A percentile compares a stretch with the other conserved stretches of the same genome.
Evolutionary conservation across 1,284 basidiomycete genomes (phyloP).

Genomic region (Cryptococcus sp.): DNA sequence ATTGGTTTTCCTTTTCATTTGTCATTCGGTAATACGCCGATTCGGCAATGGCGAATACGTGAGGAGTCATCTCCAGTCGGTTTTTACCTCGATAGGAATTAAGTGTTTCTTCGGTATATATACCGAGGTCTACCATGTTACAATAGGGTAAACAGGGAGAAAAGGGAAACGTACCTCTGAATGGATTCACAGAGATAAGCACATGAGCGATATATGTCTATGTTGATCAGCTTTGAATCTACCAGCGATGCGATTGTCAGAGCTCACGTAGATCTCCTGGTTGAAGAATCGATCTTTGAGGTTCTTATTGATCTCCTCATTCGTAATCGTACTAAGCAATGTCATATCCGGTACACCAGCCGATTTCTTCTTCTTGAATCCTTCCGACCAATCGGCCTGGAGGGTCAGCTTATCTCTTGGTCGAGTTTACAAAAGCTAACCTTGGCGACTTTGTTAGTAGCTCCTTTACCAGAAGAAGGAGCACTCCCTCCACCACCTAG

Average conservation of each 20-base stretch:
- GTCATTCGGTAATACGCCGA: slow-evolving; percentile 99
- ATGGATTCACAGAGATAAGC: slow-evolving; percentile 97
- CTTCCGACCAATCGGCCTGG: slow-evolving; percentile 96
- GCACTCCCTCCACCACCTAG: slow-evolving; percentile 49
- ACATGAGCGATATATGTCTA: slow-evolving; percentile 95
- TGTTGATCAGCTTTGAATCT: background rate
- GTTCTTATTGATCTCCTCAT: slow-evolving; percentile 97
- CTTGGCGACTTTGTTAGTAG: slow-evolving; percentile 16
- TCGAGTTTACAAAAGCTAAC: background rate
- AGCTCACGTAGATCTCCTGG: slow-evolving; percentile 79
- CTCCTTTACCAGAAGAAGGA: background rate
- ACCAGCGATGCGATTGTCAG: background rate
- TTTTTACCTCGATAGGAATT: slow-evolving; percentile 94
- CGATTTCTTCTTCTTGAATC: slow-evolving; percentile 97
- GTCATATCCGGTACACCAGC: slow-evolving; percentile 99
- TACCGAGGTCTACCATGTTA: slow-evolving; percentile 72
- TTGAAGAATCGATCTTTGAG: slow-evolving; percentile 93
- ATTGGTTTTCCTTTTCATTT: slow-evolving; percentile 98
- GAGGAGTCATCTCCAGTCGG: slow-evolving; percentile 93
- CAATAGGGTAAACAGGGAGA: background rate
- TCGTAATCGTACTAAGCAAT: slow-evolving; percentile 90
- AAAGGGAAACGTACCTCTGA: slow-evolving; percentile 62
- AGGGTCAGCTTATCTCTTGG: background rate
- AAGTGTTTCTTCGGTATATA: slow-evolving; percentile 87
- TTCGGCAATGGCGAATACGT: slow-evolving; percentile 97